Conservation (phyloP, 306 rosid species). For the Dryas alaskensis region DNA sequence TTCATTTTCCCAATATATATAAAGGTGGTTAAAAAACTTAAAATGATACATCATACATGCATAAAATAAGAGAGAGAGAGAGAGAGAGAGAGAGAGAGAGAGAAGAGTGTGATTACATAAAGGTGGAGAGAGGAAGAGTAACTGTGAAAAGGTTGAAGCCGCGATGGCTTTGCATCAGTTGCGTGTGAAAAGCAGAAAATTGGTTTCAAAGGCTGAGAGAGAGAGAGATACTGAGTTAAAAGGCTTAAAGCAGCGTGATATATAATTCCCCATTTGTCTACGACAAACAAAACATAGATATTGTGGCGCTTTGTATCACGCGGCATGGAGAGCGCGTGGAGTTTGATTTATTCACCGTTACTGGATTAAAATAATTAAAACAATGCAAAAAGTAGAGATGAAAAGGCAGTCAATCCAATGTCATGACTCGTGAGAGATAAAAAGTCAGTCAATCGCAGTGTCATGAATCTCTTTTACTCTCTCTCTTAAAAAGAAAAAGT, state of each 20-base stretch:
- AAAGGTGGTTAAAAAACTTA: constrained; percentile 22
- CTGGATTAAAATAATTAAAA: not conserved
- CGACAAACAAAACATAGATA: not conserved
- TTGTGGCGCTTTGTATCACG: not conserved
- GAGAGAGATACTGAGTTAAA: not conserved
- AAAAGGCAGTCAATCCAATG: constrained; percentile 47
- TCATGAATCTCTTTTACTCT: constrained; percentile 15
- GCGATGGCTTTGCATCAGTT: constrained; percentile 63
- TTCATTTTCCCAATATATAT: too few species aligned
- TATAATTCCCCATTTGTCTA: not conserved
- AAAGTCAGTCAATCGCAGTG: constrained; percentile 2
- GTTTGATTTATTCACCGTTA: not conserved
- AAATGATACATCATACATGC: too few species aligned
- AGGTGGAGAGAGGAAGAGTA: constrained; percentile 35
- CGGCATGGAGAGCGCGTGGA: constrained; percentile 6
- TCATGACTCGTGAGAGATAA: not conserved
- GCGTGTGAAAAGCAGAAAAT: constrained; percentile 78
- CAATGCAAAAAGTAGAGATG: constrained; percentile 21
- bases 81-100: constrained; percentile 1
- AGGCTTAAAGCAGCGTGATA: not conserved
- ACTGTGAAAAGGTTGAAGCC: constrained; percentile 68
- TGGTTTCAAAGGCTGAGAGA: constrained; percentile 34
- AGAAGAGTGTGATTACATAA: constrained; percentile 16
- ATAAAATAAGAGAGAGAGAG: not conserved
- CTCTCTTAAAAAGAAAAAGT: constrained; percentile 33